phyloP scores from a whole-genome alignment of 108 stramenopile species.

The Parietichytrium sp. region DNA sequence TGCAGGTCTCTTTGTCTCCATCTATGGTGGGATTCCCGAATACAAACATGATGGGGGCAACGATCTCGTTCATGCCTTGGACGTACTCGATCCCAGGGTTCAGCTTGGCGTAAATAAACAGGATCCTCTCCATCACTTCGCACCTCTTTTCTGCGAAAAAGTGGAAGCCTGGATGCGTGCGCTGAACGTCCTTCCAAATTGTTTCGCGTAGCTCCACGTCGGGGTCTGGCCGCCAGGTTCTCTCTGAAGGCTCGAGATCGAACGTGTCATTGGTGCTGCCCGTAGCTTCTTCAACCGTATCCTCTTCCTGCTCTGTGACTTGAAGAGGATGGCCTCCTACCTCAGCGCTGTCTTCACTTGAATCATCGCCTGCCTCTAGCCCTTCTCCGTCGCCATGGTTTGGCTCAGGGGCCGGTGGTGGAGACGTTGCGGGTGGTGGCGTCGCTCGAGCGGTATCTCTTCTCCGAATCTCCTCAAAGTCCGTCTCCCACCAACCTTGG shows the following conservation, averaged over 20 bases:
- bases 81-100: slow-evolving; percentile 90
- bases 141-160: slow-evolving; percentile 67
- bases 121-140: slow-evolving; percentile 75
- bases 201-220: slow-evolving; percentile 64
- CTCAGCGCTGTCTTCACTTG: too few relatives aligned
- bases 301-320: too few relatives aligned
- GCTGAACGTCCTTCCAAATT: slow-evolving; percentile 81
- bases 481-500: slow-evolving; percentile 17
- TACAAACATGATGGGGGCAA: slow-evolving; percentile 84
- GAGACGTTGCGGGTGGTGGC: neutral
- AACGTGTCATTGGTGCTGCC: neutral
- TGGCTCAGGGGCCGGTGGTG: neutral
- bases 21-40: slow-evolving; percentile 54
- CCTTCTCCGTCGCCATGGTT: neutral
- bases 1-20: neutral
- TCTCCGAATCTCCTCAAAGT: neutral
- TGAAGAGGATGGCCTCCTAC: too few relatives aligned
- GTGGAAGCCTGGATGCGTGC: slow-evolving; percentile 76
- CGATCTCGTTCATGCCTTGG: slow-evolving; percentile 97
- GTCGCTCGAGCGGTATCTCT: too few relatives aligned
- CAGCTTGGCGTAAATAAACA: slow-evolving; percentile 90
- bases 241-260: neutral
- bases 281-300: neutral
- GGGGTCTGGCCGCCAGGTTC: neutral
- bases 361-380: too few relatives aligned